phyloP scores from a whole-genome alignment of 768 basidiomycete species.

The Calvatia gigantea region DNA sequence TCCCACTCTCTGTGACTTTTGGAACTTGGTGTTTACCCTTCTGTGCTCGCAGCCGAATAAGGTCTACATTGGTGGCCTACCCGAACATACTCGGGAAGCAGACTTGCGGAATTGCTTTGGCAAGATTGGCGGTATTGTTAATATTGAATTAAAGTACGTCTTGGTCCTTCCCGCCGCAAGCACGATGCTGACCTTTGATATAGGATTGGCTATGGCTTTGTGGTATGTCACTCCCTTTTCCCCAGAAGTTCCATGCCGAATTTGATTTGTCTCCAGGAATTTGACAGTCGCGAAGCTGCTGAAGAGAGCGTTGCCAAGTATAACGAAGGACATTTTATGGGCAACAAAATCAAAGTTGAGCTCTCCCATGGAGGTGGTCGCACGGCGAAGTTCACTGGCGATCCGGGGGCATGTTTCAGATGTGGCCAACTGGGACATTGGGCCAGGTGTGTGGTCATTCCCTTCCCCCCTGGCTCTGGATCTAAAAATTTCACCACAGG shows the following conservation, averaged over 20 bases:
- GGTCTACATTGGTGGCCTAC: conserved; percentile 88
- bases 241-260: not conserved
- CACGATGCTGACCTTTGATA: conserved; percentile 14
- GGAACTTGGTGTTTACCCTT: conserved; percentile 57
- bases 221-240: conserved; percentile 48
- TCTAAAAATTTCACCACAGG: conserved; percentile 35
- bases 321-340: conserved; percentile 88
- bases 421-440: conserved; percentile 86
- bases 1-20: conserved; percentile 37
- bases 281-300: conserved; percentile 74
- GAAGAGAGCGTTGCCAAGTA: conserved; percentile 88
- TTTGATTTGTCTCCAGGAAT: conserved; percentile 61
- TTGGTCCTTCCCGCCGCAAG: conserved; percentile 12
- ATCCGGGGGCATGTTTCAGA: conserved; percentile 85
- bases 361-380: conserved; percentile 81
- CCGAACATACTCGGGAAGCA: conserved; percentile 82
- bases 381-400: conserved; percentile 77
- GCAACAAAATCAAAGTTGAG: conserved; percentile 88
- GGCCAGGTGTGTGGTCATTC: conserved; percentile 60
- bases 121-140: conserved; percentile 71
- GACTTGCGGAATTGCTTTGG: conserved; percentile 85
- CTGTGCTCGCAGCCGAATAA: conserved; percentile 84
- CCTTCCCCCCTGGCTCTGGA: not conserved
- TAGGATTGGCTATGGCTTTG: conserved; percentile 87
- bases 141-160: conserved; percentile 81